Evolutionary conservation across 495 filamentous ascomycete genomes (phyloP).

Genomic region (Penicillium tannophilum): DNA sequence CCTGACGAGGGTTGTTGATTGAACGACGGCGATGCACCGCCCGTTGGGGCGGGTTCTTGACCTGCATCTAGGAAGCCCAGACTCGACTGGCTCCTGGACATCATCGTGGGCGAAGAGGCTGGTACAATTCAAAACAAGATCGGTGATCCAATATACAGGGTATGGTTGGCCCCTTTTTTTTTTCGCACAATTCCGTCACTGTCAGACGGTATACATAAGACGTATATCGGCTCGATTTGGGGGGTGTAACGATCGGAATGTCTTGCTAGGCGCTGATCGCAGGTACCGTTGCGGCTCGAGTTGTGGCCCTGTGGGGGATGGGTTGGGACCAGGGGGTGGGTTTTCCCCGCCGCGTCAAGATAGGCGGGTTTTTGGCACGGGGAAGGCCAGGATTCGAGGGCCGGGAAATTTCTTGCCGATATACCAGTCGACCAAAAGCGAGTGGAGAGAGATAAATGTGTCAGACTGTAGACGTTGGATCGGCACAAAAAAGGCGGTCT

Average conservation of each 20-base stretch:
- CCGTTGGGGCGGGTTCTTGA: slow-evolving; percentile 36
- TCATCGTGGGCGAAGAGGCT: slow-evolving; percentile 31
- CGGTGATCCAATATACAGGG: neutral
- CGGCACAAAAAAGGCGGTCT: slow-evolving; percentile 33
- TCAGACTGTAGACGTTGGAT: slow-evolving; percentile 26
- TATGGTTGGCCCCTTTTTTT: slow-evolving; percentile 8
- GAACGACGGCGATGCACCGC: slow-evolving; percentile 32
- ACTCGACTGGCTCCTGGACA: slow-evolving; percentile 52
- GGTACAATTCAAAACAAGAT: neutral
- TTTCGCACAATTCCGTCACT: neutral
- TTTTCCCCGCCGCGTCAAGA: slow-evolving; percentile 20
- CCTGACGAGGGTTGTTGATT: slow-evolving; percentile 44
- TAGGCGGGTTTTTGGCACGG: slow-evolving; percentile 2
- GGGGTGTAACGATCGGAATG: slow-evolving; percentile 16
- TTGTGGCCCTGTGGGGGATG: slow-evolving; percentile 15
- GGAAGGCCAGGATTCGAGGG: slow-evolving; percentile 5
- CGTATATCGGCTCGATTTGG: neutral
- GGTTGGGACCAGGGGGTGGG: slow-evolving; percentile 16
- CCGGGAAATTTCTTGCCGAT: neutral
- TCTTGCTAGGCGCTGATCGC: slow-evolving; percentile 12
- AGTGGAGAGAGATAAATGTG: slow-evolving; percentile 13
- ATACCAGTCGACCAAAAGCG: neutral
- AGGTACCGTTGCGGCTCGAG: slow-evolving; percentile 16
- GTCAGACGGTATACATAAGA: slow-evolving; percentile 15
- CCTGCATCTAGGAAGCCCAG: slow-evolving; percentile 39